Evolutionary conservation across 73 alveolate species (phyloP).

Genomic region (Paraurostyla sp.): DNA sequence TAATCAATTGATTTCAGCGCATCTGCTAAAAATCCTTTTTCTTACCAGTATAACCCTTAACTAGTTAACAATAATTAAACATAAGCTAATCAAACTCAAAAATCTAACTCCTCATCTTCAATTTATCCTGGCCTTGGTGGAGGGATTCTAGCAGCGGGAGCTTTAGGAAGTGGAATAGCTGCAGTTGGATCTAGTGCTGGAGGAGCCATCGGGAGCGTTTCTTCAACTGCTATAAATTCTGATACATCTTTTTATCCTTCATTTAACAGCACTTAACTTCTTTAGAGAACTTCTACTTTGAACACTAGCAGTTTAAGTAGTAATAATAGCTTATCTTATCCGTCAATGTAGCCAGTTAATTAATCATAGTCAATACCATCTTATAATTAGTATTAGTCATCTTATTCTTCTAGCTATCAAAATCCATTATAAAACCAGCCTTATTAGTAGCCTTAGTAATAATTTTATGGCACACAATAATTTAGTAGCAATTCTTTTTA

Average conservation of each 20-base stretch:
- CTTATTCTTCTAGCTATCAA: neutral
- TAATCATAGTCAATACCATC: too few relatives aligned
- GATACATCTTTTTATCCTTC: neutral
- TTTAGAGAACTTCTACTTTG: too few relatives aligned
- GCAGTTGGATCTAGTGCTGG: neutral
- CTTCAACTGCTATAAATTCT: neutral
- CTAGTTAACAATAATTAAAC: too few relatives aligned
- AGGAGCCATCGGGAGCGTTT: neutral
- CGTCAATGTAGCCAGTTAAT: too few relatives aligned
- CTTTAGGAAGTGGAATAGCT: neutral
- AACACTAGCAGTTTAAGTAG: too few relatives aligned
- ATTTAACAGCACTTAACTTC: neutral
- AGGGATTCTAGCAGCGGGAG: too few relatives aligned
- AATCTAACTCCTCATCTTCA: neutral
- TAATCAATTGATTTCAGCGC: too few relatives aligned
- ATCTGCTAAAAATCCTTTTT: neutral
- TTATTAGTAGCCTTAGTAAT: neutral
- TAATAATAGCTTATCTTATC: too few relatives aligned
- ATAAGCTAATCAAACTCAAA: neutral
- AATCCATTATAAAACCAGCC: neutral
- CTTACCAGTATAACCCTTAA: neutral
- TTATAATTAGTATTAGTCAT: constrained; percentile 1
- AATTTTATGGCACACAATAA: too few relatives aligned
- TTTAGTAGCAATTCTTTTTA: too few relatives aligned
- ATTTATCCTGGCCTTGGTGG: neutral